Evolutionary conservation across 805 yeast genomes (phyloP), one percentile per base, ranked within the genome.

Genomic region (Middelhovenomyces tepae): DNA sequence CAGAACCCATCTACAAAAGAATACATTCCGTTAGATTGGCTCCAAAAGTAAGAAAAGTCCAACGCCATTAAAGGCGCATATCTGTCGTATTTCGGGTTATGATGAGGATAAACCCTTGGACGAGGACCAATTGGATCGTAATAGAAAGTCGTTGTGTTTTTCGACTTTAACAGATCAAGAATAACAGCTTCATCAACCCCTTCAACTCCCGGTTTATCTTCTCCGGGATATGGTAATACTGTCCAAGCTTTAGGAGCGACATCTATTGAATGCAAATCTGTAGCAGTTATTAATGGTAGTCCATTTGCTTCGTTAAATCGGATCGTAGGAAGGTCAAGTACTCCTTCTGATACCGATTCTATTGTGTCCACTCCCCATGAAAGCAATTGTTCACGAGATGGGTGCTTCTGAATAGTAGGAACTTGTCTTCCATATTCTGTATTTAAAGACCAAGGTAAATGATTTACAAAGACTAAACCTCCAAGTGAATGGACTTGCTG

Each of bases 1-100:
- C 50, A 46, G 30, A 46, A 46, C 3, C 43, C 48, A 15, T 36
- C 32, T 5, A 42, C 46, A n/a, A 46, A 46, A n/a, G 47, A 42
- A 32, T 46, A 46, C 46, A 46, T 42, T 18, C 50, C 50, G 19
- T 34, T 40, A 16, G 23, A 16, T 30, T 46, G 49, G 10, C 34
- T 30, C 46, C 46, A 46, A 20, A 46, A 27, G 22, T 31, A 45
- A n/a, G 43, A 25, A 29, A 45, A 38, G 27, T 46, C 46, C 15
- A 46, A 22, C 13, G 36, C 43, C n/a, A 28, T 24, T 17, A 46
- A 24, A 10, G 50, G 47, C 7, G 46, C 41, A 33, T 32, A 37
- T 24, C 34, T 39, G 28, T 19, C 31, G 19, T 34, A 43, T 11
- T 16, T 16, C 8, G 40, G 36, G 33, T 45, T 46, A 22, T 28